These are phyloP conservation scores for Pythium scleroteichum DNA, from an alignment of 352 stramenopile genomes.

Conservation along the genomic window DNA sequence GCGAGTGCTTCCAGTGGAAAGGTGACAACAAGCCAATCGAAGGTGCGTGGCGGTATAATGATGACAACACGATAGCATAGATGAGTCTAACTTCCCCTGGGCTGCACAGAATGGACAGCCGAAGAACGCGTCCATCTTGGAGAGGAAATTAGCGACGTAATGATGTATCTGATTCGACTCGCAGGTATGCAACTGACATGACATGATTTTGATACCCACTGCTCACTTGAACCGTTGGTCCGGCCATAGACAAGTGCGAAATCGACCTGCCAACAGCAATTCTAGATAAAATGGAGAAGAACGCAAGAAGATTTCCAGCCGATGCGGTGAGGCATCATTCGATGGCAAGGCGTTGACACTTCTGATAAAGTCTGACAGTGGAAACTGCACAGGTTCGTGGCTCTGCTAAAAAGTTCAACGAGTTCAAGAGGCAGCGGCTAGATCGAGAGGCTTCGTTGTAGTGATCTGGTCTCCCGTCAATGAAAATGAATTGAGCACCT, in stretches of 20 bases:
- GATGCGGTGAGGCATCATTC: slow-evolving; percentile 28
- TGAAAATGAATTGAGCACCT: neutral
- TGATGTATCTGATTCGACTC: slow-evolving; percentile 97
- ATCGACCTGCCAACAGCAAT: slow-evolving; percentile 89
- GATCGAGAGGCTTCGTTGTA: slow-evolving; percentile 51
- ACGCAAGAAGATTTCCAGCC: slow-evolving; percentile 82
- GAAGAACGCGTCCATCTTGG: slow-evolving; percentile 90
- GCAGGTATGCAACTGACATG: slow-evolving; percentile 56
- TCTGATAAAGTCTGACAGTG: too few relatives aligned
- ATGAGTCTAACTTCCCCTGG: too few relatives aligned
- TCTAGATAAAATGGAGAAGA: slow-evolving; percentile 93
- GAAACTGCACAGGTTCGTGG: slow-evolving; percentile 51
- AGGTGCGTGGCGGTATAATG: slow-evolving; percentile 36
- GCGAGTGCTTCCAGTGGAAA: slow-evolving; percentile 96
- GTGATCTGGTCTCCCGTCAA: neutral
- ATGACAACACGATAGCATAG: too few relatives aligned
- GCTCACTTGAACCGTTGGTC: neutral
- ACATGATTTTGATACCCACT: neutral
- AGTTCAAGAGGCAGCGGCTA: slow-evolving; percentile 65
- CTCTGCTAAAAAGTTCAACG: slow-evolving; percentile 80
- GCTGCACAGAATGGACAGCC: slow-evolving; percentile 52
- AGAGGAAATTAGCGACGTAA: slow-evolving; percentile 96
- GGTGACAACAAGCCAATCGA: slow-evolving; percentile 75
- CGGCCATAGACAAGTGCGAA: slow-evolving; percentile 71
- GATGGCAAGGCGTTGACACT: too few relatives aligned